phyloP scores from a whole-genome alignment of 192 early-diverging fungal genomes.

The Kickxella alabastrina region DNA sequence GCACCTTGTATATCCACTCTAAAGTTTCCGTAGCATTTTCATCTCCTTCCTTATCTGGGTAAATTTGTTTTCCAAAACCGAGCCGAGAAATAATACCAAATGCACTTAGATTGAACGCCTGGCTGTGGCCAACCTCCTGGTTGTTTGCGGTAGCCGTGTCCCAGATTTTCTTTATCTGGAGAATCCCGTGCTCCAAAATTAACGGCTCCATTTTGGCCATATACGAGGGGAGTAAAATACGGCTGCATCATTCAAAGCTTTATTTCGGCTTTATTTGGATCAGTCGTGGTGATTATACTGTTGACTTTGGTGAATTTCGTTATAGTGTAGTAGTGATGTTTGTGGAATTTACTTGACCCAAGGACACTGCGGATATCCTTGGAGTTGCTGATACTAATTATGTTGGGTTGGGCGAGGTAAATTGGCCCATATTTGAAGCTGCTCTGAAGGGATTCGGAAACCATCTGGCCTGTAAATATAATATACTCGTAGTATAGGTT shows the following conservation, averaged over 20 bases:
- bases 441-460: not conserved
- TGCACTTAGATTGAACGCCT: slow-evolving; percentile 14
- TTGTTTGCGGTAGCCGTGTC: not conserved
- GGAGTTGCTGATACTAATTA: slow-evolving; percentile 15
- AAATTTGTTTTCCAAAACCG: slow-evolving; percentile 29
- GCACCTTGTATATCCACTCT: slow-evolving; percentile 17
- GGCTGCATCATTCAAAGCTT: slow-evolving; percentile 18
- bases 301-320: slow-evolving; percentile 8
- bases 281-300: slow-evolving; percentile 10
- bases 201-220: slow-evolving; percentile 22
- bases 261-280: slow-evolving; percentile 4
- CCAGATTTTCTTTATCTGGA: slow-evolving; percentile 9
- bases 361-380: slow-evolving; percentile 20
- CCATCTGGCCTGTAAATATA: slow-evolving; percentile 4
- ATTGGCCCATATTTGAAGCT: slow-evolving; percentile 9
- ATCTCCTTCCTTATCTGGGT: too few relatives aligned
- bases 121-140: slow-evolving; percentile 13
- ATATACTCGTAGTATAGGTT: slow-evolving; percentile 7
- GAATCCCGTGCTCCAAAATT: slow-evolving; percentile 12
- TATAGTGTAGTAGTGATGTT: slow-evolving; percentile 21
- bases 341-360: slow-evolving; percentile 8
- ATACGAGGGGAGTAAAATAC: slow-evolving; percentile 17
- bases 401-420: slow-evolving; percentile 21
- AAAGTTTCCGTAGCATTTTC: slow-evolving; percentile 1
- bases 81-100: slow-evolving; percentile 22